phyloP scores from a whole-genome alignment of 176 grass and related monocot species.

The Areca catechu region DNA sequence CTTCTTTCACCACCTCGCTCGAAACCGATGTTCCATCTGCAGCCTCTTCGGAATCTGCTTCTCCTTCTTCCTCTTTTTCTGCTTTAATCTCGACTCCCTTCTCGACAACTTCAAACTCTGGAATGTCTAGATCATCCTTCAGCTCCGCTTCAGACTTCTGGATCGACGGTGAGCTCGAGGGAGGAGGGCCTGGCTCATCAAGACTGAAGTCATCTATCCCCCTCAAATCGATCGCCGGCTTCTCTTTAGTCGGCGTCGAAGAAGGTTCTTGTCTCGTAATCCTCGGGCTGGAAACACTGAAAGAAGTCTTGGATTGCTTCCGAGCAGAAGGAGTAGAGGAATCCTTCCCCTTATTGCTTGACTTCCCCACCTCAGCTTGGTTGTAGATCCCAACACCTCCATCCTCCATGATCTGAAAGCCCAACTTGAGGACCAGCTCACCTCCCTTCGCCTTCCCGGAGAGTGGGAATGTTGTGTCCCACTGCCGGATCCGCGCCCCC shows the following conservation, averaged over 20 bases:
- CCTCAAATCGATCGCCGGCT: conserved; percentile 36
- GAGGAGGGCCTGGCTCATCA: conserved; percentile 39
- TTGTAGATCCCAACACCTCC: conserved; percentile 70
- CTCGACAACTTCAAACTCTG: conserved; percentile 80
- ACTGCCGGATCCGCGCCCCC: conserved; percentile 54
- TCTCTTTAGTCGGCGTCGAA: conserved; percentile 28
- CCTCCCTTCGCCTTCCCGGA: conserved; percentile 83
- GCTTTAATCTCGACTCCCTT: conserved; percentile 69
- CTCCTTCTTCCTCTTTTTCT: conserved; percentile 19
- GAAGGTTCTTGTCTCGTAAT: conserved; percentile 27
- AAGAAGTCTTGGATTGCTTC: conserved; percentile 75
- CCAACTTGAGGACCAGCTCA: conserved; percentile 61
- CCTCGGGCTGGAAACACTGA: conserved; percentile 79
- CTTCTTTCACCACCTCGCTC: conserved; percentile 87
- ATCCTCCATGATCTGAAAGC: conserved; percentile 92
- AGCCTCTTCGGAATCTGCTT: conserved; percentile 2
- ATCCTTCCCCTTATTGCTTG: neutral
- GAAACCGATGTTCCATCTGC: conserved; percentile 13
- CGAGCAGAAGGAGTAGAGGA: conserved; percentile 40
- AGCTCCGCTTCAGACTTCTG: conserved; percentile 14
- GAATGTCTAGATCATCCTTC: conserved; percentile 62
- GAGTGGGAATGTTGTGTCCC: conserved; percentile 60
- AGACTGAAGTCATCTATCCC: conserved; percentile 90
- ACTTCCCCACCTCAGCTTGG: conserved; percentile 11
- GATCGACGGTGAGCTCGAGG: conserved; percentile 14